Evolutionary conservation across 257 asterid genomes (phyloP).

Genomic region (Solanum paucissectum): DNA sequence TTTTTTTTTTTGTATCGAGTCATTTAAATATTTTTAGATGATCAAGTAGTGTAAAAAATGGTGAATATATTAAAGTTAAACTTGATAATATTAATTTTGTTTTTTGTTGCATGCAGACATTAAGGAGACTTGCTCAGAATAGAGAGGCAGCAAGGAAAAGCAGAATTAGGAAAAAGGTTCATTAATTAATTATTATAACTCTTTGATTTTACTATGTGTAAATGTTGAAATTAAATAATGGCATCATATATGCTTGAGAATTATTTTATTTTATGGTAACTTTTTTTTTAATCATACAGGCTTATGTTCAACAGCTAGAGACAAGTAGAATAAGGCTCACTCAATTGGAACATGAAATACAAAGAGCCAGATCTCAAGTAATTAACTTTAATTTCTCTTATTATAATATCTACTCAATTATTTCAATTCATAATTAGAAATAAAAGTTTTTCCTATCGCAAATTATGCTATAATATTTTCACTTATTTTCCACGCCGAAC

Average conservation of each 20-base stretch:
- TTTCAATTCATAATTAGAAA: no score
- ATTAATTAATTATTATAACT: neutral
- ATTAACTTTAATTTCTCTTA: neutral
- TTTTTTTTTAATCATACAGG: constrained; percentile 24
- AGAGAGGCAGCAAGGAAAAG: constrained; percentile 97
- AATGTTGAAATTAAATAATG: neutral
- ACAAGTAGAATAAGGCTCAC: constrained; percentile 66
- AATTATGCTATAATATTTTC: no score
- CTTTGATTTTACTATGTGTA: neutral
- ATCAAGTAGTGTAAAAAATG: neutral
- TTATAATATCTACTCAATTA: neutral
- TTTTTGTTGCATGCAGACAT: constrained; percentile 27
- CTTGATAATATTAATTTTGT: neutral
- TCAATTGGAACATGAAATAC: constrained; percentile 71
- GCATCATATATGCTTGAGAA: neutral
- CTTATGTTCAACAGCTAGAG: constrained; percentile 92
- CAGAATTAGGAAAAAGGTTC: constrained; percentile 77
- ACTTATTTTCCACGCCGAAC: no score
- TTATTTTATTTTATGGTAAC: neutral
- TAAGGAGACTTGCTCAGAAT: constrained; percentile 94
- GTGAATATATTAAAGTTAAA: neutral
- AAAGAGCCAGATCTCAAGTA: constrained; percentile 71
- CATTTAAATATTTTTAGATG: neutral
- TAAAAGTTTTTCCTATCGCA: no score
- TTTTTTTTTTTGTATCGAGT: neutral